Evolutionary conservation across 192 early-diverging fungal species (phyloP), one percentile per base, ranked within the genome.

Genomic region (Coemansia sp.): DNA sequence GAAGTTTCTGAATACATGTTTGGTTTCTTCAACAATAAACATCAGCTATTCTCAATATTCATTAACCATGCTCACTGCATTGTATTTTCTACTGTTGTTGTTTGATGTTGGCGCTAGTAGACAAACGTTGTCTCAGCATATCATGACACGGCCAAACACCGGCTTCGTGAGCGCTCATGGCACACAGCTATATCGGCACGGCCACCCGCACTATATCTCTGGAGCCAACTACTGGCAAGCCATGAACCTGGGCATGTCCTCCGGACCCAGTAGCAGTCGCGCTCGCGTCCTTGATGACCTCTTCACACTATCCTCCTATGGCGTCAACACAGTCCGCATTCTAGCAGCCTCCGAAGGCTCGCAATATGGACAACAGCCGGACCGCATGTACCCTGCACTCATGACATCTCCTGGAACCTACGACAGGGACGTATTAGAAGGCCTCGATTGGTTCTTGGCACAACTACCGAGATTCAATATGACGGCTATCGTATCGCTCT

Each of bases 141-240:
- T 41, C 11, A 58, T 39, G 51, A 6, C 37, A 14, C 6, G 6
- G 36, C 4, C 64, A 21, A 21, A 3, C 8, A 14, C 31, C 9
- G 36, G n/a, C 21, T 88, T 86, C 65, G 80, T 90, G 6, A 62
- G 67, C 1, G 84, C 86, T 23, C 53, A 55, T 12, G 85, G 81
- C 10, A 73, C 77, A 1, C 45, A 66, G 1, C 86, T 89, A 11
- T 46, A 51, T 21, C 71, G 63, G 11, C 34, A 80, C 42, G 72
- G 72, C 14, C 50, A 67, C 17, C 46, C 65, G 23, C 83, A 85
- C 55, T 60, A 58, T 12, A 62, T 89, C 3, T 73, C 63, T 4
- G 87, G 88, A 12, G 89, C 90, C 53, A 91, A 91, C 76, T 91
- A 89, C 66, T 91, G 90, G 90, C 86, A 90, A 41, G 90, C 88